Evolutionary conservation across 352 stramenopile species (phyloP), one percentile per base, ranked within the genome.

Genomic region (Globisporangium acanthophoron): DNA sequence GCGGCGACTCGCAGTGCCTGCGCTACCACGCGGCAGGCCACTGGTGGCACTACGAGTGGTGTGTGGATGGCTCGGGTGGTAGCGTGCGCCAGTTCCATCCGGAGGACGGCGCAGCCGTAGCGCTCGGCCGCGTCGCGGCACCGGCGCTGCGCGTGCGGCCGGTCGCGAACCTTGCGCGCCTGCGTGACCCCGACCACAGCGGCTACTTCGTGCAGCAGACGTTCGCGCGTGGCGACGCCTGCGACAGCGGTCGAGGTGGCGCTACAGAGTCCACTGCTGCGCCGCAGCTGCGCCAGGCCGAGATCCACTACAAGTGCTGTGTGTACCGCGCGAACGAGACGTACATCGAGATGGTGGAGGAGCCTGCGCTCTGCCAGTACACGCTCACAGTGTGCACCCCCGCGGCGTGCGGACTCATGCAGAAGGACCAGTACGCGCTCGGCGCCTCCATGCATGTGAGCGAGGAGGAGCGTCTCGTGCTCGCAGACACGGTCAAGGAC

Each of bases 11-110:
- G 37, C 62, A 70, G 45, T 95, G 85, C 54, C 66, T 92, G 12
- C 60, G 59, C 18, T 89, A 75, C 60, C 83, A 95, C 54, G 73
- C 69, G 20, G 71, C 67, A 2, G 73, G 71, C 21, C 69, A 65
- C 24, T 95, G 83, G 85, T 95, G 85, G 85, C 78, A 83, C 24
- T 92, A 95, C 68, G 85, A 95, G 63, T 95, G 85, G 82, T 95
- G 85, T 62, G 52, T 88, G 52, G 78, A 88, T 50, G 60, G 59
- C 1, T 56, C 78, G 52, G 76, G 87, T 47, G 61, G 59, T 3
- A 56, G 78, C 66, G 81, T 93, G 53, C 81, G 76, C 33, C 85
- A 95, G 63, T 89, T 85, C 65, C 74, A 92, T 51, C 67, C 59
- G 52, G 40, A 15, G 6, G 41, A 27, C 15, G n/a, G 37, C 2